Base-by-base conservation (phyloP, 352 stramenopile species). In the Phytopythium montanum region DNA sequence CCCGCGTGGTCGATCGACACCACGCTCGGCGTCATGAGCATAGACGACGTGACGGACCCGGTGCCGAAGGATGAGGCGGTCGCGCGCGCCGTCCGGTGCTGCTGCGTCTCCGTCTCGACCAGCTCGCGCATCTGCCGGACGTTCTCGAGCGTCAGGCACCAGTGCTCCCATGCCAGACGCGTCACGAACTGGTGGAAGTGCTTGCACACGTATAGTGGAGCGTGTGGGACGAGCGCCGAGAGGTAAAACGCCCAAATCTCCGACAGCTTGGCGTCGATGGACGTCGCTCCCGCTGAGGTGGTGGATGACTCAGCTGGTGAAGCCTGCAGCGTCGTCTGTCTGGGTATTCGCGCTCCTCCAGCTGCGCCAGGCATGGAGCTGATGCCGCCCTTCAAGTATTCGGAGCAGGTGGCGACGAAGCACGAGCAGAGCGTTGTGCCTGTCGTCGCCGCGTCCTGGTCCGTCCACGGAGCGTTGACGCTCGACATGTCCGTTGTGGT, bases 121-220 rank as follows among this genome's bases (percentile, higher is more conserved):
- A 90, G 64, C 44, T 92, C 85, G 1, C 85, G 76, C 85, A 95
- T 95, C 58, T 92, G 76, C 48, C 92, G 86, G 2, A 95, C 76
- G 29, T 88, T 88, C 33, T 92, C 85, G 18, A 93, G 69, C 7
- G 79, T 90, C 31, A 95, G 58, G 36, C 79, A 86, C 87, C 87
- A 95, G 45, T 93, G 76, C 29, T 94, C 83, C 87, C 87, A 95
- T 25, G 74, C 76, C 38, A 95, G 61, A 5, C 87, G 74, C 10
- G 81, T 94, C 52, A 95, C 54, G 33, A 92, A 92, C 46, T 92
- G 81, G 41, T 92, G 78, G 46, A 94, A 84, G 25, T 83, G 76
- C 50, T 93, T 94, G 70, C 81, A 90, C 28, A 95, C 77, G 49
- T 92, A 73, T 9, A 81, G 75, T 3, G 85, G 84, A 0, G 87